Evolutionary conservation across 2,329 filamentous ascomycete species (phyloP).

Genomic region (Beauveria sp.): DNA sequence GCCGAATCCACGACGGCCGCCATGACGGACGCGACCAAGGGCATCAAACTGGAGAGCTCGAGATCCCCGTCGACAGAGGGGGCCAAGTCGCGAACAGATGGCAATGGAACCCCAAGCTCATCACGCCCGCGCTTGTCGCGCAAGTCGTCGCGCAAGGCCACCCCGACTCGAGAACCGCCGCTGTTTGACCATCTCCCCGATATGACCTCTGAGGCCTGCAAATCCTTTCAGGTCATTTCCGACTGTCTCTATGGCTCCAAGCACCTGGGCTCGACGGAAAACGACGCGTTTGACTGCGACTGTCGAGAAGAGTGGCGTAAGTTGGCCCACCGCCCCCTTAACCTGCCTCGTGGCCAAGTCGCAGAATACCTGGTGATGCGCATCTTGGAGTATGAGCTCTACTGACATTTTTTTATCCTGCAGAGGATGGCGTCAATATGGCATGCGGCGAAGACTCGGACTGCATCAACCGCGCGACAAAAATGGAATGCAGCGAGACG

Average conservation of each 20-base stretch:
- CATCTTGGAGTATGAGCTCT: conserved; percentile 14
- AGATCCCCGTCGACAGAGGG: conserved; percentile 22
- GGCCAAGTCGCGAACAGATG: conserved; percentile 39
- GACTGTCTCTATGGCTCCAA: conserved; percentile 90
- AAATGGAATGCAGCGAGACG: conserved; percentile 85
- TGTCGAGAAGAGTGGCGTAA: conserved; percentile 92
- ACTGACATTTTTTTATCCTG: conserved; percentile 10
- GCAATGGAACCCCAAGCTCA: conserved; percentile 33
- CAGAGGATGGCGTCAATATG: conserved; percentile 60
- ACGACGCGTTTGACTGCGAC: conserved; percentile 87
- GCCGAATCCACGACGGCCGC: neutral
- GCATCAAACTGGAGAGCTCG: conserved; percentile 5
- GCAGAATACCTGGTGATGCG: conserved; percentile 7
- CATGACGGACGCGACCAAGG: neutral
- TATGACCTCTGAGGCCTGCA: conserved; percentile 66
- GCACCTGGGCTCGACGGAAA: conserved; percentile 82
- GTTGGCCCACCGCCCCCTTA: conserved; percentile 28
- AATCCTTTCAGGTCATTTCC: conserved; percentile 71
- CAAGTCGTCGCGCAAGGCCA: conserved; percentile 63
- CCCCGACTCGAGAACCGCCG: conserved; percentile 48
- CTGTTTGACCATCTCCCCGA: conserved; percentile 72
- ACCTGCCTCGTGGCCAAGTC: neutral
- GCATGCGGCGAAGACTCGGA: conserved; percentile 95
- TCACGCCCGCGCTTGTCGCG: conserved; percentile 66
- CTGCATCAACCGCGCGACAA: conserved; percentile 96